Evolutionary conservation across 768 basidiomycete species (phyloP), one percentile per base, ranked within the genome.

Genomic region (Daedaleopsis sinensis): DNA sequence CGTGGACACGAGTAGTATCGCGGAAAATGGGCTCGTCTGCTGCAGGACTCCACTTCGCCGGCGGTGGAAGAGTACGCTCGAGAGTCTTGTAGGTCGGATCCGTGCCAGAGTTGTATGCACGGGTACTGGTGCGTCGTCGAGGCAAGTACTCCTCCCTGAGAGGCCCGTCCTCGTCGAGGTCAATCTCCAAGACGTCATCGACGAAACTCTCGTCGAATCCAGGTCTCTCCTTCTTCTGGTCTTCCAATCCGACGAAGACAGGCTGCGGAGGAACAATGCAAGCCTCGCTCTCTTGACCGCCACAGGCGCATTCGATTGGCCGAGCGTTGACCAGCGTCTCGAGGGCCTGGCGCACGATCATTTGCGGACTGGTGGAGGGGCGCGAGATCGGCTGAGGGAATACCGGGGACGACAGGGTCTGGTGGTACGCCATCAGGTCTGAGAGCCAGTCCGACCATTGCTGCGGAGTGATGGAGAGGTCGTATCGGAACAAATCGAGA

Each of bases 161-260:
- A 37, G 91, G 91, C 2, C 91, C 91, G 68, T 92, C 90, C 71
- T 91, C 88, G 65, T 93, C 91, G 46, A 93, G 78, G 74, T 93
- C 87, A 55, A 93, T 90, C 68, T 92, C 90, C 43, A 85, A 72
- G 3, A 81, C 78, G 60, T 88, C 86, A 8, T 64, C 62, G 24
- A 51, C 42, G 21, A 65, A 59, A 16, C 48, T 35, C 11, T 71
- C 70, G 5, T 57, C 66, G 36, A 57, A 57, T 56, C 84, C 83
- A 19, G 79, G 59, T 48, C 78, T 81, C 60, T 86, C 84, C 62
- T 76, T 78, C 62, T 80, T 81, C 56, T 87, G 81, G 57, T 88
- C 86, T 52, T 90, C 90, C 36, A 91, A 68, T 18, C 89, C 87
- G 39, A 91, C 75, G 72, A 93, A 93, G 2, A 89, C 81, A 0